Conservation (phyloP, 345 rosid genomes). For the Salix koriyanagi region DNA sequence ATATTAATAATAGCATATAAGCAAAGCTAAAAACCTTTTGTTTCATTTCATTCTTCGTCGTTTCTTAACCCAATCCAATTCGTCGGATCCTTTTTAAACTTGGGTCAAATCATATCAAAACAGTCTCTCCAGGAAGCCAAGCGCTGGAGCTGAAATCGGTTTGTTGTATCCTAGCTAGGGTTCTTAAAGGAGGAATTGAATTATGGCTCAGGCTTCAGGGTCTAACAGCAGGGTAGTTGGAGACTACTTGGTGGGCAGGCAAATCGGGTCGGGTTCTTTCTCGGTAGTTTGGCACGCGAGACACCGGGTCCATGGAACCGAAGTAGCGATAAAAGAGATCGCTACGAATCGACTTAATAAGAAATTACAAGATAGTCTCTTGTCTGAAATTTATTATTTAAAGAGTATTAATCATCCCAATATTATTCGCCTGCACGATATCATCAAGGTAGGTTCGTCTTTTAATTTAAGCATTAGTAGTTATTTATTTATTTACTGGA, state of each 20-base stretch:
- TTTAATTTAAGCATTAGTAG: background rate
- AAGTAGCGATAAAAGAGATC: slow-evolving; percentile 97
- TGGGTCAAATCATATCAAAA: background rate
- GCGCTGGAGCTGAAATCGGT: background rate
- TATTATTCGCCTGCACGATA: slow-evolving; percentile 79
- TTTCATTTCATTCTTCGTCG: background rate
- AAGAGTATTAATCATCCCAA: slow-evolving; percentile 75
- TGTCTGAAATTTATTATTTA: slow-evolving; percentile 81
- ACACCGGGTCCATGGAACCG: slow-evolving; percentile 83
- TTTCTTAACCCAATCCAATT: background rate
- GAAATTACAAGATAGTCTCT: slow-evolving; percentile 86
- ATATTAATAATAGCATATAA: no score
- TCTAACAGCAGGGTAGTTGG: slow-evolving; percentile 69
- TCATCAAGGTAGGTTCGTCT: slow-evolving; percentile 85
- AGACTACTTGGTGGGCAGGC: slow-evolving; percentile 67
- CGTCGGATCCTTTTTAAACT: background rate
- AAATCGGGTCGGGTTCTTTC: slow-evolving; percentile 98
- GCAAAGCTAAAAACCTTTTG: no score
- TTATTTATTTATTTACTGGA: background rate
- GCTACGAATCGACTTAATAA: slow-evolving; percentile 52
- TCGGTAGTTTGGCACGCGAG: slow-evolving; percentile 92
- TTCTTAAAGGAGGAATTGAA: background rate
- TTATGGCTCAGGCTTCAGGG: slow-evolving; percentile 66
- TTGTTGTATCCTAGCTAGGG: background rate
- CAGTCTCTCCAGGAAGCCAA: background rate